Base-by-base conservation (phyloP, 768 basidiomycete species). In the Strobilomyces echinocephalus region DNA sequence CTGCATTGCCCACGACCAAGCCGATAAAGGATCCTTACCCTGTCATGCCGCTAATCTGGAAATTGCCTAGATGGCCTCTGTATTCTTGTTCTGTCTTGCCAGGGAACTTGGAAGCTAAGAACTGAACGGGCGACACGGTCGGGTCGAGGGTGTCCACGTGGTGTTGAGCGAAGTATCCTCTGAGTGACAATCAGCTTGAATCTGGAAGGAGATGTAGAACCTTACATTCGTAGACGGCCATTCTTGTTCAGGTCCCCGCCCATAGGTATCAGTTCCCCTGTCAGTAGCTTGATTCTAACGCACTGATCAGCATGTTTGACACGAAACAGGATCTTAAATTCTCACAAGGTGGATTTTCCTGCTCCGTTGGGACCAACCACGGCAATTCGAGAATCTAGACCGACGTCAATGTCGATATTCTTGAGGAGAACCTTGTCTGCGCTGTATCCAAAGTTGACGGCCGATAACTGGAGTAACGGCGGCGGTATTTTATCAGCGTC, bases 401-500 rank as follows among this genome's bases (percentile, higher is more conserved):
- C 88, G 54, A 98, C 86, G 62, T 97, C 94, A 62, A 99, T 84
- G 64, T 95, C 90, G 59, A 95, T 77, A 46, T 73, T 75, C 61
- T 84, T 85, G 26, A 99, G 73, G 46, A 98, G 77, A 35, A 87
- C 68, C 62, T 88, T 89, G 10, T 91, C 87, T 1, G 76, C 73
- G 1, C 78, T 76, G 70, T 98, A 99, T 31, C 93, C 92, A 65
- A 98, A 99, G 1, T 82, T 84, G 26, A 91, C 90, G 60, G 92
- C 88, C 56, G 88, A 87, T 66, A 97, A 83, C 66, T 98, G 97
- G 16, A 99, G 76, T 14, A 98, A 72, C 0, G 97, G 97, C 8
- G 97, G 95, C 5, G 97, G 94, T 61, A 98, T 91, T 74, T 98
- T 98, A 65, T 98, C 97, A 8, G 93, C 84, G 54, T 97, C 95